Evolutionary conservation across 2,329 filamentous ascomycete genomes (phyloP).

Genomic region (Cercospora berteroae): DNA sequence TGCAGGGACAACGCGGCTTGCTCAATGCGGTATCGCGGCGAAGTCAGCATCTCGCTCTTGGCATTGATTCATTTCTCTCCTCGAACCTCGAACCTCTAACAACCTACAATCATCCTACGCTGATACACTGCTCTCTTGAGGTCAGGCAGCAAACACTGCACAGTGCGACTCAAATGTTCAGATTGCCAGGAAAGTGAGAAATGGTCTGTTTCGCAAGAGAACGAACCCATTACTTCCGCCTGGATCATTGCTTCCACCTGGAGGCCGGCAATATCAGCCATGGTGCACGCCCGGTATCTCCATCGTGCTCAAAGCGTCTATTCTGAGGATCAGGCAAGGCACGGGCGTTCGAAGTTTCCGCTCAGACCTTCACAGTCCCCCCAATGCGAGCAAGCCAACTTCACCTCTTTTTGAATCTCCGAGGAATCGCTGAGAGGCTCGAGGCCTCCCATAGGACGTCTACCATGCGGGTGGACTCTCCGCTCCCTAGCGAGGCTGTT

Average conservation of each 20-base stretch:
- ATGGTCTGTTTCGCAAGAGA: too few species aligned
- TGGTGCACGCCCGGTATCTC: not conserved
- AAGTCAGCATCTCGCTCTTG: not conserved
- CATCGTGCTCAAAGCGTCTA: not conserved
- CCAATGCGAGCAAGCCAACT: not conserved
- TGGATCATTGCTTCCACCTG: too few species aligned
- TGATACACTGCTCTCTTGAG: too few species aligned
- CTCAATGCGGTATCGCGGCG: not conserved
- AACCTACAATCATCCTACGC: too few species aligned
- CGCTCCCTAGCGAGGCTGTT: not conserved
- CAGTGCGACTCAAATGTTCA: too few species aligned
- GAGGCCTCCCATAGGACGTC: not conserved
- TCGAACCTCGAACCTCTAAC: too few species aligned
- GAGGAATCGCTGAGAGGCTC: not conserved
- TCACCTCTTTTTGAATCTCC: not conserved
- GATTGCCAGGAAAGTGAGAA: too few species aligned
- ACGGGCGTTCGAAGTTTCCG: not conserved
- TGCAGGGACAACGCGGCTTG: not conserved
- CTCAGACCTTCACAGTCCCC: not conserved
- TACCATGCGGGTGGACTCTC: not conserved
- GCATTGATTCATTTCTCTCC: not conserved
- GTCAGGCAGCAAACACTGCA: too few species aligned
- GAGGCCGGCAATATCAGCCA: too few species aligned
- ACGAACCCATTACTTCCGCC: too few species aligned
- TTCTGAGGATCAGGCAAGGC: not conserved